Base-by-base conservation (phyloP, 805 yeast species). In the Hyphopichia homilentoma region DNA sequence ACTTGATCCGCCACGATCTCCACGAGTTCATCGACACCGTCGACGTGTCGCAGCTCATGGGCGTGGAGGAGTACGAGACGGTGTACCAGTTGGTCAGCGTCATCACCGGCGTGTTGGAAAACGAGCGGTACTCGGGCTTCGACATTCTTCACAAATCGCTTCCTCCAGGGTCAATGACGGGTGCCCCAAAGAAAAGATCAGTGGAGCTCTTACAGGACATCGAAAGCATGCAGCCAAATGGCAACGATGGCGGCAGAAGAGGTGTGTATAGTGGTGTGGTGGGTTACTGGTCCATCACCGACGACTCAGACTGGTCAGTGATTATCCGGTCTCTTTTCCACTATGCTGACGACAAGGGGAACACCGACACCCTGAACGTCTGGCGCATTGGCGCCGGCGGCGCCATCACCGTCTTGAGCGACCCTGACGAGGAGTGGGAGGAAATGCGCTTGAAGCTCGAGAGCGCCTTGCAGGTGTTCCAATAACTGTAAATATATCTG, bases 101-200 rank as follows among this genome's bases (percentile, higher is more conserved):
- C 1, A 86, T 93, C 16, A 76, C 70, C 33, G 97, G 97, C 0
- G 52, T 63, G 14, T 56, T 81, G 17, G 41, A 47, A 9, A 43
- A 39, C 12, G 27, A 37, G 7, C 26, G 27, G 5, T 79, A 71
- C 43, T 62, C 70, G 8, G 98, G 97, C 0, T 62, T 89, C 16
- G 97, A 93, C 52, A 64, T 90, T 2, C 67, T 93, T 8, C 73
- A 77, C 14, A 77, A 77, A 38, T 78, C 96, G 0, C 63, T 94
- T 21, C 98, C 99, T 3, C 96, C 99, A 0, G 99, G 99, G 0
- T 90, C 97, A 1, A 93, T 93, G 99, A 93, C 99, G 0, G 99
- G 99, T 3, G 99, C 99, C 0, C 99, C 99, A 2, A 93, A 93
- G 61, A 84, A 81, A 46, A 72, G 96, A 38, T 86, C 96, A 0